These are phyloP conservation scores for Neospora caninum DNA, from an alignment of 169 alveolate species.

Conservation along the genomic window DNA sequence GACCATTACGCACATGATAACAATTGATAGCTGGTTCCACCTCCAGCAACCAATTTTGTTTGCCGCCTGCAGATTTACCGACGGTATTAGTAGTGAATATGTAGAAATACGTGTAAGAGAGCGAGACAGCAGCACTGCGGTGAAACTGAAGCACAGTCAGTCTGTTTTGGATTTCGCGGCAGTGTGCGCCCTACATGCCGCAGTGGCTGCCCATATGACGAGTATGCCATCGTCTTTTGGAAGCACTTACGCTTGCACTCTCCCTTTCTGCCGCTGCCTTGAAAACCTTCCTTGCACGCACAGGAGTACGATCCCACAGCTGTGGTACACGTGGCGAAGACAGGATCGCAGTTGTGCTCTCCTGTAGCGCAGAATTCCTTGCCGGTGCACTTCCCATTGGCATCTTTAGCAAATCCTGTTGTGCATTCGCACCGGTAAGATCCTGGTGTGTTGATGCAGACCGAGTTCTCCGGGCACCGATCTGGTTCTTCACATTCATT, in stretches of 20 bases:
- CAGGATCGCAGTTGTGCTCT: conserved; percentile 51
- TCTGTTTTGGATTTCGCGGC: too few species aligned
- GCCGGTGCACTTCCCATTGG: neutral
- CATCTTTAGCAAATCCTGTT: conserved; percentile 59
- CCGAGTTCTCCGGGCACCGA: conserved; percentile 57
- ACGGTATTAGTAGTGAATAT: too few species aligned
- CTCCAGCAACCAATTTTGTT: too few species aligned
- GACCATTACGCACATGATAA: too few species aligned
- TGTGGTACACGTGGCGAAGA: conserved; percentile 56
- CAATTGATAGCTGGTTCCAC: too few species aligned
- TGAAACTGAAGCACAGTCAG: too few species aligned
- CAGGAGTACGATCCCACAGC: conserved; percentile 65
- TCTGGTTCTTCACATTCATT: conserved; percentile 67
- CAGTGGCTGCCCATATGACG: neutral
- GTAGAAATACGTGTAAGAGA: too few species aligned
- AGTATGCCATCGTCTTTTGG: neutral
- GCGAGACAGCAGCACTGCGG: too few species aligned
- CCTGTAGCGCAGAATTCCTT: conserved; percentile 53
- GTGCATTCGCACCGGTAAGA: conserved; percentile 66
- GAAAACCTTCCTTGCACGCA: conserved; percentile 63
- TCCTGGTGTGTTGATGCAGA: conserved; percentile 66
- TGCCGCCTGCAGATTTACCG: too few species aligned
- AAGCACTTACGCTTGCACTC: conserved; percentile 48
- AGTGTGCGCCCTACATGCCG: neutral
- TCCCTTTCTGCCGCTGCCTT: conserved; percentile 58